Evolutionary conservation across 169 alveolate species (phyloP), one percentile per base, ranked within the genome.

Genomic region (Eimeria acervulina): DNA sequence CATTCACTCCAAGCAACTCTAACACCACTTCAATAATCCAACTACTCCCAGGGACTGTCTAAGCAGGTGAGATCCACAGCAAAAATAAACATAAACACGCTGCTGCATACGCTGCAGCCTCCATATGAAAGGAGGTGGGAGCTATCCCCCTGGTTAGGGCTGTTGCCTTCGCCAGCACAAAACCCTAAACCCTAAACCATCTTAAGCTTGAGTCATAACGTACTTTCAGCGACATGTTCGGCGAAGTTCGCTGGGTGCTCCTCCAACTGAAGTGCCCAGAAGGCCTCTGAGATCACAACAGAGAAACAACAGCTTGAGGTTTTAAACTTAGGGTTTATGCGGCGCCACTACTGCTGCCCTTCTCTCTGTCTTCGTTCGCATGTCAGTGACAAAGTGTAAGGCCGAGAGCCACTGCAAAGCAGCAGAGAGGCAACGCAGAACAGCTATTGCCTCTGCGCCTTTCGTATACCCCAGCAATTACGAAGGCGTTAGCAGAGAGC

Each of bases 241-340:
- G 95, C 96, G 47, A 95, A 95, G 92, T 66, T 47, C 4, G 85
- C 59, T 5, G 96, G 96, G 33, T 85, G 92, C 44, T 95, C 96
- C 42, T 42, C 66, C 93, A 85, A n/a, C 76, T 95, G 96, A 94
- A 85, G 70, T 17, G 92, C 93, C 96, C 96, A 95, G 23, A 95
- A 84, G 23, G 95, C 96, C n/a, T 83, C 96, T 84, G 96, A 59
- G 42, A 61, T 51, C 4, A 44, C 95, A 68, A 42, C 5, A 44
- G 38, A 70, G 28, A 52, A 33, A 90, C 90, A 66, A 26, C 31
- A 19, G 74, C 13, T 61, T 61, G 74, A 12, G 12, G 12, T 61
- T 61, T 61, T 61, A 61, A 26, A 36, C 26, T 61, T n/a, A 3
- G 38, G 5, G 12, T 4, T 26, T 61, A 2, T 19, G 74, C 74